phyloP scores from a whole-genome alignment of 331 rosid species.

The Malus hybrid region DNA sequence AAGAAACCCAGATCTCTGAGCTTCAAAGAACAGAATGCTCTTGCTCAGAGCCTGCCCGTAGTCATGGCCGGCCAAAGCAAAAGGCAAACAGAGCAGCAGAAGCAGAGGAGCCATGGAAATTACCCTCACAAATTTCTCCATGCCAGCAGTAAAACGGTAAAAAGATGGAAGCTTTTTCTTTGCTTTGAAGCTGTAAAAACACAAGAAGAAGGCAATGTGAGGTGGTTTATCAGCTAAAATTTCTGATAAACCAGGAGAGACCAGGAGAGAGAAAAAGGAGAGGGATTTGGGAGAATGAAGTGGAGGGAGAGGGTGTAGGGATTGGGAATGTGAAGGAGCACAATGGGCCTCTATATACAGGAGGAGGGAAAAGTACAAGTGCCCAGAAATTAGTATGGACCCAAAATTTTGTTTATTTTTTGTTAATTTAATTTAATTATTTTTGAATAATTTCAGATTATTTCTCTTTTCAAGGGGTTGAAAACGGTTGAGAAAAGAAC shows the following conservation, averaged over 20 bases:
- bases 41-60: conserved; percentile 86
- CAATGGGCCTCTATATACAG: conserved; percentile 45
- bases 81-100: conserved; percentile 27
- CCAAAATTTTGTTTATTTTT: neutral
- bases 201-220: conserved; percentile 34
- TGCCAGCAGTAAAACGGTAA: neutral
- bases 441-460: neutral
- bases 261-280: neutral
- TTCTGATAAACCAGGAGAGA: conserved; percentile 32
- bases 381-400: conserved; percentile 23
- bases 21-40: conserved; percentile 94
- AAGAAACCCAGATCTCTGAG: conserved; percentile 94
- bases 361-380: conserved; percentile 27
- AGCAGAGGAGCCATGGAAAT: conserved; percentile 30
- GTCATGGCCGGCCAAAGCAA: conserved; percentile 62
- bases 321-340: conserved; percentile 27
- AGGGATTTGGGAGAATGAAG: conserved; percentile 17
- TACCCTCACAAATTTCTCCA: conserved; percentile 39
- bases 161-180: neutral
- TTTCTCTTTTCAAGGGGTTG: conserved; percentile 17
- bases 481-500: conserved; percentile 33
- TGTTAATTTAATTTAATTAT: neutral
- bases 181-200: conserved; percentile 11
- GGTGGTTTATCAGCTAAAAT: conserved; percentile 27
- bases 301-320: conserved; percentile 12